Evolutionary conservation across 2,329 filamentous ascomycete species (phyloP), one percentile per base, ranked within the genome.

Genomic region (Hymenoscyphus albidus): DNA sequence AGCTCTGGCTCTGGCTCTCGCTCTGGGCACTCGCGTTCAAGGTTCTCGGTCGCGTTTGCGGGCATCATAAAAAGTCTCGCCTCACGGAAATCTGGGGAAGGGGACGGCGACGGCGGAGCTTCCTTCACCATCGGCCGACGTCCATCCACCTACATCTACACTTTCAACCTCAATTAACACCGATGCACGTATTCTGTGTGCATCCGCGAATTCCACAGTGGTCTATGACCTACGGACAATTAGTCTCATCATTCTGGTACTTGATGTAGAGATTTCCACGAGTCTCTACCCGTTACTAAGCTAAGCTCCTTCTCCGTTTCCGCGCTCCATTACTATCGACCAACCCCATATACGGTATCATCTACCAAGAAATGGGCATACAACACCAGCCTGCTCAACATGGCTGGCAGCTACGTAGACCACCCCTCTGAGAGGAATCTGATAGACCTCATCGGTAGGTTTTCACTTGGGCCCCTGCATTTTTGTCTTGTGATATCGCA

Each of bases 11-110:
- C 27, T 27, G 27, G 27, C 27, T 27, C 27, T 27, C 27, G 18
- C 5, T 51, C 18, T 10, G 5, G 7, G 44, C 44, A 7, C 18
- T 16, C 44, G 44, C 44, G 44, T 51, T 35, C 39, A 7, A 13
- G 42, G 14, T 61, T 35, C 39, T 13, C 16, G 42, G 14, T 61
- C 59, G 59, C 59, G 61, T 57, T 31, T 59, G 14, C 18, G 42
- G 61, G 32, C 39, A 35, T 35, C 35, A 35, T 27, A 35, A 35
- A 38, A 16, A 39, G 35, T 18, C 12, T 18, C 10, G 56, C 32
- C 18, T 38, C 10, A 10, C 12, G 22, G 22, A 51, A 51, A 48
- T 22, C 44, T 51, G 44, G 44, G 44, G 44, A 51, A 51, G 35
- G 35, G 35, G 35, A 51, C 44, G 22, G 22, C 22, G 22, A 22